Base-by-base conservation (phyloP, 75 land plant genomes). In the Picea sitchensis region DNA sequence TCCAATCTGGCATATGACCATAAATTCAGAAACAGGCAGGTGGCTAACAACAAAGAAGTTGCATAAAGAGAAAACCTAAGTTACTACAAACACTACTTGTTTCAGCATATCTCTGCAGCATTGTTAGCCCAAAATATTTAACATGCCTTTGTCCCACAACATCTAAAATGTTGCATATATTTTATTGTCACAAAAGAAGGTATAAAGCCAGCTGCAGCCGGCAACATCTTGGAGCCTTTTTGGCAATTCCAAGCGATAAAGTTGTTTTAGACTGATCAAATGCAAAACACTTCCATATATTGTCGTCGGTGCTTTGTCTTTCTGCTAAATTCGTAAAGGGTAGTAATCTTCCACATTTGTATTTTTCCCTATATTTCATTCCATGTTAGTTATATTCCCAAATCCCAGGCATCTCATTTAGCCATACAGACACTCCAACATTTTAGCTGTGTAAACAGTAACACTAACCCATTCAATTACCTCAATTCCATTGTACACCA, bases 401-500 rank as follows among this genome's bases (percentile, higher is more conserved):
- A n/a, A 69, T 18, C 51, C 51, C 74, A 71, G 20, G 20, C 44
- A 67, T 51, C 11, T 51, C 2, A 2, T 36, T 17, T 71, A 9
- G 13, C n/a, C 47, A n/a, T 44, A 7, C 2, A 71, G 4, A 44
- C 41, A 71, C 54, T 18, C 31, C 75, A 62, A 23, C 21, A 12
- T 31, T 7, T 23, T 74, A 32, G 23, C 26, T 17, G 38, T 23
- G 78, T 36, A 61, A 78, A n/a, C 8, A 20, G 9, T 17, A 20
- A 71, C 54, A 41, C n/a, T 71, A 71, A 81, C n/a, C 18, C 13
- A n/a, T 44, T n/a, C 13, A 51, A 67, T 59, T 81, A 96, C 99
- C 95, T 96, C 99, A 38, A 96, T 91, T 61, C 99, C 99, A 82
- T 96, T 95, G 87, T 96, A 96, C 51, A 96, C 98, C 93, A 96